Percentiles rank a stretch among this genome's conserved stretches.
These are phyloP conservation scores for Bipolaris bicolor DNA, from an alignment of 2,329 filamentous ascomycete species.

Conservation along the genomic window DNA sequence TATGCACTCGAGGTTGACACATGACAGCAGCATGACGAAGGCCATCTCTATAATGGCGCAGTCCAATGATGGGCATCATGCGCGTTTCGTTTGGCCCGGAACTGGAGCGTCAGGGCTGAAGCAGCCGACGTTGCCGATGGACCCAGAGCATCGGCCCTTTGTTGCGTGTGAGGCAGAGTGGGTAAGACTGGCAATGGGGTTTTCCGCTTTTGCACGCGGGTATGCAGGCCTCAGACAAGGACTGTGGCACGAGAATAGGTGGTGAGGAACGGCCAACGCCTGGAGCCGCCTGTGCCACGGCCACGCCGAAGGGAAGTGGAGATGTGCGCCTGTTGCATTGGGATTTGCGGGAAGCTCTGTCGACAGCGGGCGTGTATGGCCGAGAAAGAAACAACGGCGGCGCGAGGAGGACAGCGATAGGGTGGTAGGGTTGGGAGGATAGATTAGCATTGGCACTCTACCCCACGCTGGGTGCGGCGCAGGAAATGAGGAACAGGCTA, in stretches of 20 bases:
- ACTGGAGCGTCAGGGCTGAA: conserved; percentile 19
- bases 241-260: conserved; percentile 31
- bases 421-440: conserved; percentile 10
- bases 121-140: conserved; percentile 20
- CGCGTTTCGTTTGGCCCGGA: conserved; percentile 24
- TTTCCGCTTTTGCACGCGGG: conserved; percentile 11
- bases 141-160: conserved; percentile 4
- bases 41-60: not conserved
- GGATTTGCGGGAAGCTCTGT: not conserved
- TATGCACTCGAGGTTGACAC: not conserved
- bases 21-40: conserved; percentile 8
- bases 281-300: conserved; percentile 31
- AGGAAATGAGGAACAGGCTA: conserved; percentile 34
- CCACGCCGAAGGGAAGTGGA: not conserved
- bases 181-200: not conserved
- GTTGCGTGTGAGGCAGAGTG: conserved; percentile 11
- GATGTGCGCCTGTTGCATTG: not conserved
- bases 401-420: conserved; percentile 5
- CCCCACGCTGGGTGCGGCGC: conserved; percentile 20
- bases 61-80: conserved; percentile 12
- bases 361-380: not conserved
- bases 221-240: conserved; percentile 34
- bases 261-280: conserved; percentile 6
- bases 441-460: conserved; percentile 26
- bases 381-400: conserved; percentile 5